Conservation (phyloP, 2,329 filamentous ascomycete genomes). For the Colletotrichum noveboracense region DNA sequence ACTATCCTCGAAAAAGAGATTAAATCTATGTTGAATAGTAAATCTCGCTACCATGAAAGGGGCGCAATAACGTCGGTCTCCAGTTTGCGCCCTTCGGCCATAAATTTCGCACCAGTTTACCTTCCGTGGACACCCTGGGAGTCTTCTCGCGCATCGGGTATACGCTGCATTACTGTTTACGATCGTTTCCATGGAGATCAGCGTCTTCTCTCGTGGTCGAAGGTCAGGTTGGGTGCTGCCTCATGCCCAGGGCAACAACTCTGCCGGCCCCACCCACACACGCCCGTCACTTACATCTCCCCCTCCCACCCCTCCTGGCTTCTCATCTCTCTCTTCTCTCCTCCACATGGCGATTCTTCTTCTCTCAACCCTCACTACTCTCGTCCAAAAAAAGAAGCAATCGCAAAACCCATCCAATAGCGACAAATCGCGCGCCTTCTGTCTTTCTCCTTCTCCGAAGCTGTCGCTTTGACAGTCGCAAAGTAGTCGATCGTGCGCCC, state of each 20-base stretch:
- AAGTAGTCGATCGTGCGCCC: fast-evolving
- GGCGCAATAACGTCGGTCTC: too few species aligned
- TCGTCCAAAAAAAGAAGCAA: not conserved
- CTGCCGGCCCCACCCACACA: not conserved
- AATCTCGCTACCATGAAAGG: too few species aligned
- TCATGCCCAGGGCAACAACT: not conserved
- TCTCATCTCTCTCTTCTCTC: not conserved
- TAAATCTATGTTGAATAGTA: too few species aligned
- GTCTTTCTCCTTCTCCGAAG: not conserved
- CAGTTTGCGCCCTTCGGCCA: too few species aligned
- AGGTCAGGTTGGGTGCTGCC: not conserved
- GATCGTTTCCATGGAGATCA: not conserved
- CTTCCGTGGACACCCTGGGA: not conserved
- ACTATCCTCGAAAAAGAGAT: too few species aligned
- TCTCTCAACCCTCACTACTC: not conserved
- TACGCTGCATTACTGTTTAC: not conserved
- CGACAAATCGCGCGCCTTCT: not conserved
- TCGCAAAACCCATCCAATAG: not conserved
- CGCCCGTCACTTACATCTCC: not conserved
- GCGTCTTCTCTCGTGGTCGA: fast-evolving
- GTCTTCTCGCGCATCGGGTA: not conserved
- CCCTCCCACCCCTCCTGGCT: not conserved
- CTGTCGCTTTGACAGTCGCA: not conserved
- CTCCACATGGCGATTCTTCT: not conserved
- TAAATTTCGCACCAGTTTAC: too few species aligned